A percentile compares a stretch with the other conserved stretches of the same genome.
phyloP scores from a whole-genome alignment of 306 rosid genomes.

The Leucaena leucocephala region DNA sequence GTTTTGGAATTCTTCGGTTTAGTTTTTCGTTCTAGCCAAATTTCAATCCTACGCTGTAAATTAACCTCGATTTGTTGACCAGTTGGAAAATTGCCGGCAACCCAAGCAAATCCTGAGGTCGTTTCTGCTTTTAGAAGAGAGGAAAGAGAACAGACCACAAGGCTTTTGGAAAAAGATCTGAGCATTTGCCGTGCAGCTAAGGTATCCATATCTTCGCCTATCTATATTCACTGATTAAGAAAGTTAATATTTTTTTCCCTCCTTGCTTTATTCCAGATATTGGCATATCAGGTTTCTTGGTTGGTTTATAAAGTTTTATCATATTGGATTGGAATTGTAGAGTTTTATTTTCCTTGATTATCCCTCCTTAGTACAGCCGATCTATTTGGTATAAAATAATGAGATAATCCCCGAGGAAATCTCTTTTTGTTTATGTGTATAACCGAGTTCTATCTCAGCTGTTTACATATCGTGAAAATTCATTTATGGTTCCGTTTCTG shows the following conservation, averaged over 20 bases:
- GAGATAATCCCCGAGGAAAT: not conserved
- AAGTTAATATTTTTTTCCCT: not conserved
- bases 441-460: not conserved
- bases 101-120: conserved; percentile 62
- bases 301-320: not conserved
- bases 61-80: conserved; percentile 41
- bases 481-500: conserved; percentile 4
- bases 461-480: not conserved
- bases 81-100: conserved; percentile 90
- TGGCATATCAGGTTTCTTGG: not conserved
- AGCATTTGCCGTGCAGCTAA: conserved; percentile 58
- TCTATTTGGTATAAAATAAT: not conserved
- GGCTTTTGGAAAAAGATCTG: conserved; percentile 52
- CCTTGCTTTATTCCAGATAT: not conserved
- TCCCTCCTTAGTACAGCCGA: not conserved
- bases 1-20: not conserved
- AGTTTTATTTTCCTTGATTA: not conserved
- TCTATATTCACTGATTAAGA: not conserved
- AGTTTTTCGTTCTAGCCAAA: conserved; percentile 1
- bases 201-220: conserved; percentile 43
- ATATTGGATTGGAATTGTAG: not conserved
- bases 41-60: conserved; percentile 12
- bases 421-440: not conserved
- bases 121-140: conserved; percentile 67
- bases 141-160: conserved; percentile 58